Base-by-base conservation (phyloP, 2,329 filamentous ascomycete genomes). In the Grosmannia clavigera region DNA sequence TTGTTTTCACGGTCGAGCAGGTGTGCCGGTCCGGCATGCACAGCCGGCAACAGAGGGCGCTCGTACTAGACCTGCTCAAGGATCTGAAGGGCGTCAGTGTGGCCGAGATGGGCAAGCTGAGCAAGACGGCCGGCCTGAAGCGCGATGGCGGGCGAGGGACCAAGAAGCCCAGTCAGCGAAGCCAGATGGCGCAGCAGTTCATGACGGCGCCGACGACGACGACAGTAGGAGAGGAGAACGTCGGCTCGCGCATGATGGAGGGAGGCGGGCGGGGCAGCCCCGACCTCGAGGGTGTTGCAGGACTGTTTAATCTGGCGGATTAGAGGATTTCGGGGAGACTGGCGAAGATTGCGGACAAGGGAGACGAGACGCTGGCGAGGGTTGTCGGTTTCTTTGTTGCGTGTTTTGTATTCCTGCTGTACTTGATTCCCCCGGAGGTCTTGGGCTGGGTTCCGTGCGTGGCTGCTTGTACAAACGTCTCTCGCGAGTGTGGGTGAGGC, bases 51-150 rank as follows among this genome's bases (percentile, higher is more conserved):
- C 91, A 96, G 72, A 80, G 92, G 25, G 87, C 85, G 1, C 75
- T 95, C 29, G 84, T 99, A 19, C 75, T 99, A 10, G 90, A 96
- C 63, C 75, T 99, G 19, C 77, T 99, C 27, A 88, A 91, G 66
- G 86, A 91, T 52, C 79, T 99, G 7, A 85, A 95, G 65, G 94
- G 94, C 0, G 86, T 97, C 6, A 92, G 91, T 67, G 89, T 99
- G 60, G 89, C 92, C 9, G 94, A 99, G 73, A 88, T 94, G 76
- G 94, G 94, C 31, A 94, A 90, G 72, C 84, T 99, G 7, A 77
- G 74, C 58, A 83, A 83, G 70, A 78, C 75, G 54, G 72, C 72
- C 14, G 74, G 73, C 16, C 68, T 75, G 35, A 58, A 67, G 48
- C 62, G 61, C n/a, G 66, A 66, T 11, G 63, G 63, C n/a, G 63